A percentile compares a stretch with the other conserved stretches of the same genome.
Conservation (phyloP, 768 basidiomycete genomes). For the Xerocomellus intermedius region DNA sequence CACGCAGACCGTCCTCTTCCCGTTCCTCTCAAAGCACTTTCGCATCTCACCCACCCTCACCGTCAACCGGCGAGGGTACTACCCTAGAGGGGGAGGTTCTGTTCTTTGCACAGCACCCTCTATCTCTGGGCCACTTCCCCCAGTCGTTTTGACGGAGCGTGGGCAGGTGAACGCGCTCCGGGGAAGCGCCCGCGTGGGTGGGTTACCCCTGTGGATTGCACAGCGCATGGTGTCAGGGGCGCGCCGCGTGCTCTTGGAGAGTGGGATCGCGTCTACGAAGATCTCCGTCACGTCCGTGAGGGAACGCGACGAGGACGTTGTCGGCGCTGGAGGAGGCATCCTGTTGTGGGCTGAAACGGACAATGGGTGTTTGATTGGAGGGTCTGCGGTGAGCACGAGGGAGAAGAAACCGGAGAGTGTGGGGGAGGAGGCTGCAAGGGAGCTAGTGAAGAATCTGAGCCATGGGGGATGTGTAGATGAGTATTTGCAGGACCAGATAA, state of each 20-base stretch:
- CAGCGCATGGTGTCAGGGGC: conserved; percentile 59
- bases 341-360: conserved; percentile 74
- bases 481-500: conserved; percentile 70
- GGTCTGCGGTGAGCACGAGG: conserved; percentile 62
- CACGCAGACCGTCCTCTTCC: conserved; percentile 60
- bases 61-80: conserved; percentile 63
- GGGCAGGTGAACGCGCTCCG: conserved; percentile 50
- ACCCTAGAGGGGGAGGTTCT: conserved; percentile 69
- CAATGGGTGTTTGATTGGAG: conserved; percentile 64
- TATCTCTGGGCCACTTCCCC: conserved; percentile 40
- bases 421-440: conserved; percentile 60
- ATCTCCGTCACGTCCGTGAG: conserved; percentile 43
- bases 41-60: conserved; percentile 41
- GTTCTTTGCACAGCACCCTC: conserved; percentile 42
- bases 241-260: conserved; percentile 36
- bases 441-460: conserved; percentile 54
- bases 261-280: conserved; percentile 26
- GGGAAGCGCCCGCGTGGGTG: conserved; percentile 66
- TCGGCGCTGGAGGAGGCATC: conserved; percentile 71
- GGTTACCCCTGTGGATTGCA: conserved; percentile 57
- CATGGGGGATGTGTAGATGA: conserved; percentile 76
- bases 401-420: conserved; percentile 44
- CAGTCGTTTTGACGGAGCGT: conserved; percentile 53
- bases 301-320: conserved; percentile 44
- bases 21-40: conserved; percentile 64